Conservation (phyloP, 768 basidiomycete species). For the Lentinula edodes region DNA sequence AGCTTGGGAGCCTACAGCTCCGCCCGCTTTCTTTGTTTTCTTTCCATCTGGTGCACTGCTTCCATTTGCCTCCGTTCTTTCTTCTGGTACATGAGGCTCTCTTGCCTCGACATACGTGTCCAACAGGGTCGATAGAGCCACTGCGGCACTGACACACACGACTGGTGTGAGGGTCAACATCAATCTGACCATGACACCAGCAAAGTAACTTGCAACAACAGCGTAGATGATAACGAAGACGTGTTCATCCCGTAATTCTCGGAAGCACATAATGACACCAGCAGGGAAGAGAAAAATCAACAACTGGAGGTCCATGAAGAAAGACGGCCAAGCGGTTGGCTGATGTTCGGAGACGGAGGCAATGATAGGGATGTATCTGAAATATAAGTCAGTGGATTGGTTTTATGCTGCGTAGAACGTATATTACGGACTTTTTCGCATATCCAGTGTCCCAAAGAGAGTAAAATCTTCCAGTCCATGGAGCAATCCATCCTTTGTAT, state of each 20-base stretch:
- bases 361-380: conserved; percentile 92
- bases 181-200: conserved; percentile 98
- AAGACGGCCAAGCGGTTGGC: conserved; percentile 98
- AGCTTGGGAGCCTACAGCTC: conserved; percentile 21
- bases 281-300: conserved; percentile 98
- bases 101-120: conserved; percentile 87
- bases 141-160: conserved; percentile 90
- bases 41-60: conserved; percentile 25
- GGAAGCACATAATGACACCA: conserved; percentile 92
- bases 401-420: not conserved
- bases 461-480: conserved; percentile 99
- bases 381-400: conserved; percentile 9
- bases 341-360: conserved; percentile 99
- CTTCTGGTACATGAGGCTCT: conserved; percentile 44
- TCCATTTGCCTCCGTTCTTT: conserved; percentile 15
- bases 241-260: conserved; percentile 91
- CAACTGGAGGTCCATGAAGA: conserved; percentile 99
- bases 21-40: conserved; percentile 57
- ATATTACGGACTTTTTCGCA: conserved; percentile 76
- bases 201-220: conserved; percentile 94
- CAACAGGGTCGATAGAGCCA: conserved; percentile 82
- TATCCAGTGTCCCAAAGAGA: conserved; percentile 99
- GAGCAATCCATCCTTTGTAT: conserved; percentile 92
- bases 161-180: conserved; percentile 98
- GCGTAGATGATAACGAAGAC: conserved; percentile 98